Evolutionary conservation across 371 early-diverging fungal genomes (phyloP).

Genomic region (Rhizomucor miehei): DNA sequence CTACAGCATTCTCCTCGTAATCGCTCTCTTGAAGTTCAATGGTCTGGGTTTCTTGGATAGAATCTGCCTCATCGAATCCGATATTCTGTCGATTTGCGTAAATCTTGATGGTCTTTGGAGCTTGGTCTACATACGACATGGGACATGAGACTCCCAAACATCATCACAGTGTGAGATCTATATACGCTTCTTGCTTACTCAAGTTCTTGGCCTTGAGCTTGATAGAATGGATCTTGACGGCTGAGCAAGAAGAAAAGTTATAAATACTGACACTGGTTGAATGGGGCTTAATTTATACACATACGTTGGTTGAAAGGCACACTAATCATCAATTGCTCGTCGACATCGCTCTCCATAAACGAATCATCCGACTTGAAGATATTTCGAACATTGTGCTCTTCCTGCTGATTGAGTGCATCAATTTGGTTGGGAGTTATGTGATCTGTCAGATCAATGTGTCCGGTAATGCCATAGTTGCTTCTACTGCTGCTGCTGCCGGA

Average conservation of each 20-base stretch:
- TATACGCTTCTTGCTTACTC: constrained; percentile 39
- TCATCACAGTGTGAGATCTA: neutral
- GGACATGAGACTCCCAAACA: neutral
- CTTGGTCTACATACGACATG: constrained; percentile 61
- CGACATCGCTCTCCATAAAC: constrained; percentile 85
- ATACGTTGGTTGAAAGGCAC: constrained; percentile 82
- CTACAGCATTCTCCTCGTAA: constrained; percentile 64
- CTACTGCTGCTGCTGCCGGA: constrained; percentile 14
- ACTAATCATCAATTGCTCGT: constrained; percentile 89
- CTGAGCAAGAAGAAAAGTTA: constrained; percentile 8
- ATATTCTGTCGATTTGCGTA: constrained; percentile 78
- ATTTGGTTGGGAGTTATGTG: constrained; percentile 72
- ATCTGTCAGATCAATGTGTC: constrained; percentile 69
- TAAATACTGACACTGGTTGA: neutral
- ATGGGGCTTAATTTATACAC: neutral
- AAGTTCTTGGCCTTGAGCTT: constrained; percentile 65
- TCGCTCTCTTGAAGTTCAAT: constrained; percentile 66
- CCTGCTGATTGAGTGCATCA: constrained; percentile 86
- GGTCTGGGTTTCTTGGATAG: constrained; percentile 70
- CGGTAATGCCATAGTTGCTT: constrained; percentile 47
- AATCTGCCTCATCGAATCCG: constrained; percentile 87
- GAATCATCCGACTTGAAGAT: constrained; percentile 70
- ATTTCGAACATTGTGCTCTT: constrained; percentile 69
- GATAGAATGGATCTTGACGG: constrained; percentile 87
- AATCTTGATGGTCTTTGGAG: constrained; percentile 84